A percentile compares a stretch with the other conserved stretches of the same genome.
These are phyloP conservation scores for Sporisorium iseilematis-ciliati DNA, from an alignment of 1,284 basidiomycete genomes.

Conservation along the genomic window DNA sequence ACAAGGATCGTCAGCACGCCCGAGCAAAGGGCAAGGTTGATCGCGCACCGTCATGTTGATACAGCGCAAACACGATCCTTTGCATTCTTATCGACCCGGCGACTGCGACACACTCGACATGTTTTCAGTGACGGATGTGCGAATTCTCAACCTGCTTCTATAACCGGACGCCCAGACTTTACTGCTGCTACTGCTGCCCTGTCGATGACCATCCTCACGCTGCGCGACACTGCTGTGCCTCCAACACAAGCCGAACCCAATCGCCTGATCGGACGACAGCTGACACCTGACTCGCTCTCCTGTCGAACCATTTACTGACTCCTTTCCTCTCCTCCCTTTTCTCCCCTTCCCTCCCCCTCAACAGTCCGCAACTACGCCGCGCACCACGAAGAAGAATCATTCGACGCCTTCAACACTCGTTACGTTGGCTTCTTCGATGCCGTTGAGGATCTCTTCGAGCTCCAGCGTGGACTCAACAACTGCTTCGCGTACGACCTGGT, in stretches of 20 bases:
- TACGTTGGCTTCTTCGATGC: conserved; percentile 93
- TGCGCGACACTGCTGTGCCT: background rate
- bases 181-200: conserved; percentile 5
- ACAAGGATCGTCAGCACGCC: background rate
- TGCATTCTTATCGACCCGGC: too few relatives aligned
- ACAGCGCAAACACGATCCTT: too few relatives aligned
- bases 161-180: background rate
- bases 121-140: too few relatives aligned
- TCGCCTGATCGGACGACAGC: conserved; percentile 10
- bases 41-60: too few relatives aligned
- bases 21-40: too few relatives aligned
- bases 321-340: background rate
- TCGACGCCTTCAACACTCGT: conserved; percentile 91
- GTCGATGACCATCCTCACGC: background rate
- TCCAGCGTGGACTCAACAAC: conserved; percentile 91
- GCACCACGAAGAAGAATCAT: conserved; percentile 81
- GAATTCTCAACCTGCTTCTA: background rate
- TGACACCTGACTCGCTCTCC: background rate
- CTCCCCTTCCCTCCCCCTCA: background rate
- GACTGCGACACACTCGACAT: background rate
- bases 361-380: conserved; percentile 63
- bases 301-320: conserved; percentile 1
- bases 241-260: background rate
- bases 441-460: conserved; percentile 93
- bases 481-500: conserved; percentile 99